These are phyloP conservation scores for Hygrocybe coccinea DNA, from an alignment of 768 basidiomycete genomes.

Conservation along the genomic window DNA sequence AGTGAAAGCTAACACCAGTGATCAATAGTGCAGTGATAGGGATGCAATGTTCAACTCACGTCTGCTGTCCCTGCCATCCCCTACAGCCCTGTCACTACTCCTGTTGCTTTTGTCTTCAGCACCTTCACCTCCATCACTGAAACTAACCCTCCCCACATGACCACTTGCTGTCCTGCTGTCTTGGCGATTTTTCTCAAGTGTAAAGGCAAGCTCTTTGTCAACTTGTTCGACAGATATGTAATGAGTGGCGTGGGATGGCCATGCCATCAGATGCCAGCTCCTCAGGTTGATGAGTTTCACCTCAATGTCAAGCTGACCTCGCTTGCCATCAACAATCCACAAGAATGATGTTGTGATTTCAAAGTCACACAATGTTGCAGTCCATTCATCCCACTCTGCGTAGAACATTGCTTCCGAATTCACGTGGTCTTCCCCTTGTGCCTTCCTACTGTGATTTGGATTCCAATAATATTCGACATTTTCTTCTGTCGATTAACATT, in stretches of 20 bases:
- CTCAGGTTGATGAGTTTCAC: neutral
- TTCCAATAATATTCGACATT: neutral
- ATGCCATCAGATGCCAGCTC: neutral
- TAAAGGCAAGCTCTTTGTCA: neutral
- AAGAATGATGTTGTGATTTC: neutral
- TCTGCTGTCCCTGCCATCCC: no score
- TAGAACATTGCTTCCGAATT: neutral
- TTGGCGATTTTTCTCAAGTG: neutral
- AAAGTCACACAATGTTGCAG: neutral
- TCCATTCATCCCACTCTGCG: neutral
- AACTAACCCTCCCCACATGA: no score
- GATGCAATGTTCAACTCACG: no score
- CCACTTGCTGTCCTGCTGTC: neutral
- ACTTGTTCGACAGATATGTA: conserved; percentile 2
- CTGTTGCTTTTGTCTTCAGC: no score
- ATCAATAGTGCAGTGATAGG: no score
- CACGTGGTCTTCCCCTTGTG: neutral
- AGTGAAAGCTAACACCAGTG: no score
- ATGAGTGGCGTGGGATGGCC: neutral
- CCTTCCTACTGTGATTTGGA: conserved; percentile 2
- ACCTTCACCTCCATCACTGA: no score
- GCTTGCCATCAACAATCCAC: neutral
- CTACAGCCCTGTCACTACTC: no score
- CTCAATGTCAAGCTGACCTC: neutral
- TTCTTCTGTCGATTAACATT: neutral